Evolutionary conservation across 1,139 yeast genomes (phyloP), one percentile per base, ranked within the genome.

Genomic region (Pichia sp.): DNA sequence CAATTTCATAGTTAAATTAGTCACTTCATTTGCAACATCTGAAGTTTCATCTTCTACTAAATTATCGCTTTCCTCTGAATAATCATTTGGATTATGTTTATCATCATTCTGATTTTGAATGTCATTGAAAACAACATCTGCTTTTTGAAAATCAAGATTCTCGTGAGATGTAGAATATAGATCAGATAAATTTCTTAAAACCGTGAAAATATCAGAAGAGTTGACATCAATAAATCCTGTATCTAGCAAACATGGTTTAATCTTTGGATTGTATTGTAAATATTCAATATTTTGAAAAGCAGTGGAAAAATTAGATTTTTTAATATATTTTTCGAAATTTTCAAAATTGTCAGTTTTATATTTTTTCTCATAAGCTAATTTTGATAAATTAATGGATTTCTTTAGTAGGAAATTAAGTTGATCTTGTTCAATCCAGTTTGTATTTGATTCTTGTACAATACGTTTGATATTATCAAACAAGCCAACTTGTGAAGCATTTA

Each of bases 401-500:
- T 64, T 56, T 32, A 74, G 66, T 50, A 71, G 52, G 3, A 58
- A 53, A 33, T 61, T 46, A 39, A 70, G 59, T 39, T 72, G 74
- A 0, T 61, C 62, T 3, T 66, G 59, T 10, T 72, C 73, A 26
- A 67, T 67, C 82, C 83, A 78, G 2, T 29, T 18, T 18, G 18
- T 5, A 10, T 39, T 39, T 0, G 56, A 51, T 7, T 50, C 37
- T 37, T 45, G 50, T 0, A 18, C 34, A 26, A n/a, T 10, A n/a
- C 67, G 50, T 7, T 50, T 30, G 7, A 43, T 51, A 7, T 52
- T 56, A 30, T 59, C 68, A 43, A 59, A 62, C 18, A 63, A 45
- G n/a, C 53, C 60, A n/a, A 53, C 40, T 7, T 54, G 57, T 5
- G 59, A 49, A 38, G 49, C 53, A 6, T 64, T 51, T 4, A 36